These are phyloP conservation scores for Penicillium hordei DNA, from an alignment of 2,329 filamentous ascomycete genomes.

Conservation along the genomic window DNA sequence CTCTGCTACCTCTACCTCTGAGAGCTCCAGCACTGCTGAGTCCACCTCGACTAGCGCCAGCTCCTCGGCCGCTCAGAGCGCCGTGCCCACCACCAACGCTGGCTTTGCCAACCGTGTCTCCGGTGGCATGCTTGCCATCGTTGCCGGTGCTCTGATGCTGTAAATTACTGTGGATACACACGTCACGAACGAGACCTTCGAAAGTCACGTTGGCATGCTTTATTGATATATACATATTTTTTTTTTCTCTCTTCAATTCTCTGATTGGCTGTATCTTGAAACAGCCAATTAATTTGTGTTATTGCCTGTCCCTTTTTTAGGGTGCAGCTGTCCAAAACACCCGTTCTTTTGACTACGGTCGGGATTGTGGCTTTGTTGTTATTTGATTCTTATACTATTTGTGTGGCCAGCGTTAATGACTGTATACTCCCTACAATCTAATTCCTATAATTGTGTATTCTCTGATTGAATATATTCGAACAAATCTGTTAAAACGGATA, in stretches of 20 bases:
- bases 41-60: conserved; percentile 11
- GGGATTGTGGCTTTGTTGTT: neutral
- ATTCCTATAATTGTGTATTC: neutral
- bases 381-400: neutral
- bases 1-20: conserved; percentile 21
- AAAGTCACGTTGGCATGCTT: conserved; percentile 1
- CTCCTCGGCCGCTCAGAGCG: conserved; percentile 20
- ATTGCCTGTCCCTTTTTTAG: neutral
- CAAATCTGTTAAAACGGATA: neutral
- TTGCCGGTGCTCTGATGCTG: conserved; percentile 36
- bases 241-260: neutral
- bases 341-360: neutral
- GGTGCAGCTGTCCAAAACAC: conserved; percentile 3
- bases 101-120: conserved; percentile 36
- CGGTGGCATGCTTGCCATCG: conserved; percentile 37
- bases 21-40: conserved; percentile 20
- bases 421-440: neutral
- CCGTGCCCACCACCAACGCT: conserved; percentile 33
- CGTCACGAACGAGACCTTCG: neutral
- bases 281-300: neutral
- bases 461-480: neutral
- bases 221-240: neutral
- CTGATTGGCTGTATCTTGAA: conserved; percentile 1
- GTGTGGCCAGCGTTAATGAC: neutral
- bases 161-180: conserved; percentile 24